Conservation (phyloP, 2,329 filamentous ascomycete genomes). For the Alternaria arborescens region DNA sequence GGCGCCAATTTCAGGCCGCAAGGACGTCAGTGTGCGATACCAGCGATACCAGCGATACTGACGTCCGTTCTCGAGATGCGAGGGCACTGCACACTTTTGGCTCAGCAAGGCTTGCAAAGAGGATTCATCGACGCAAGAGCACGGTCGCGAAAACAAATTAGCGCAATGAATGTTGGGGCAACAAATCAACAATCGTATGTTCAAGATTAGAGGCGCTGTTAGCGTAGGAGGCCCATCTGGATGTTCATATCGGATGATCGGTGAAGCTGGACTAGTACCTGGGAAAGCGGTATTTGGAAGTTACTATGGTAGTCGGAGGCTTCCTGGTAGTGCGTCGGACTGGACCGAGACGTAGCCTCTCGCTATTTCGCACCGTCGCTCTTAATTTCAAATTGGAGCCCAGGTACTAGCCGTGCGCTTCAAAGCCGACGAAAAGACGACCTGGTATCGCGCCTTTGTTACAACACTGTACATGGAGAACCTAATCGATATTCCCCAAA, state of each 20-base stretch:
- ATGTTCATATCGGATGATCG: conserved; percentile 10
- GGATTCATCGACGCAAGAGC: conserved; percentile 4
- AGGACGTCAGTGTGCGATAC: neutral
- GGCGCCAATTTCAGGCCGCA: conserved; percentile 4
- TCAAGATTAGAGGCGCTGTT: conserved; percentile 8
- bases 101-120: conserved; percentile 9
- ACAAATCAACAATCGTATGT: conserved; percentile 16
- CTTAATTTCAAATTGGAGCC: neutral
- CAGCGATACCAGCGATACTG: neutral
- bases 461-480: neutral
- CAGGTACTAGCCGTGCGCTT: neutral
- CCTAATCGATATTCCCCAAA: neutral
- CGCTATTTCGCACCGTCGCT: neutral
- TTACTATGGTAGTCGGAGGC: neutral
- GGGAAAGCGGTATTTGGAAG: neutral
- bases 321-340: neutral
- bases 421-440: neutral
- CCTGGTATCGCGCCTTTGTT: neutral
- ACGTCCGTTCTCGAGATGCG: neutral
- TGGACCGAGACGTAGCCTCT: neutral
- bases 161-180: conserved; percentile 13
- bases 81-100: conserved; percentile 14
- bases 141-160: conserved; percentile 21
- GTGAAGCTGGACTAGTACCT: neutral
- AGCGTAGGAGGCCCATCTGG: conserved; percentile 12